Conservation (phyloP, 2,329 filamentous ascomycete genomes). For the Talaromyces sp. region DNA sequence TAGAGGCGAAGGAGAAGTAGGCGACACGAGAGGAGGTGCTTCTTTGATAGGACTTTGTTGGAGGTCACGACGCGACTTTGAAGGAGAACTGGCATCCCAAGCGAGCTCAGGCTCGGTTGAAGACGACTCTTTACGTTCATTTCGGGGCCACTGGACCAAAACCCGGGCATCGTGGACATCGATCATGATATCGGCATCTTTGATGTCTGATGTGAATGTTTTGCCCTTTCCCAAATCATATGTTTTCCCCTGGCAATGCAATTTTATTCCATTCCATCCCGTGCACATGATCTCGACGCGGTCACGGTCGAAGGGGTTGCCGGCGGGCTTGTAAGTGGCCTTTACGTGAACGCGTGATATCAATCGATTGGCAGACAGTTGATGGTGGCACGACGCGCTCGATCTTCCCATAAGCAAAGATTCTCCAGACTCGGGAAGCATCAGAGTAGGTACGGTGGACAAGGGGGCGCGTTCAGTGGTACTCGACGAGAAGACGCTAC, state of each 20-base stretch:
- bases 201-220: conserved; percentile 84
- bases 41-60: conserved; percentile 54
- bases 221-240: conserved; percentile 87
- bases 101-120: conserved; percentile 63
- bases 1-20: conserved; percentile 69
- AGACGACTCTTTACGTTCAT: conserved; percentile 52
- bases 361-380: conserved; percentile 85
- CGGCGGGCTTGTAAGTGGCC: conserved; percentile 74
- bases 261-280: conserved; percentile 92
- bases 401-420: conserved; percentile 84
- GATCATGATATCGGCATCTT: conserved; percentile 85
- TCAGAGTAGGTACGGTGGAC: conserved; percentile 75
- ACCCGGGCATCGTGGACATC: conserved; percentile 93
- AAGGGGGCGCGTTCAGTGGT: conserved; percentile 77
- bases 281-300: conserved; percentile 85
- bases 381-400: conserved; percentile 92
- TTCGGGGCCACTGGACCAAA: conserved; percentile 79
- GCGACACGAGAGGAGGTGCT: conserved; percentile 66
- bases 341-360: conserved; percentile 93
- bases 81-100: conserved; percentile 61
- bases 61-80: conserved; percentile 30
- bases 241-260: conserved; percentile 85
- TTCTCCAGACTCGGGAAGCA: conserved; percentile 78
- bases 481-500: conserved; percentile 54
- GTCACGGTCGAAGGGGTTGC: conserved; percentile 66